phyloP scores from a whole-genome alignment of 1,284 basidiomycete genomes.

The Tilletia horrida region DNA sequence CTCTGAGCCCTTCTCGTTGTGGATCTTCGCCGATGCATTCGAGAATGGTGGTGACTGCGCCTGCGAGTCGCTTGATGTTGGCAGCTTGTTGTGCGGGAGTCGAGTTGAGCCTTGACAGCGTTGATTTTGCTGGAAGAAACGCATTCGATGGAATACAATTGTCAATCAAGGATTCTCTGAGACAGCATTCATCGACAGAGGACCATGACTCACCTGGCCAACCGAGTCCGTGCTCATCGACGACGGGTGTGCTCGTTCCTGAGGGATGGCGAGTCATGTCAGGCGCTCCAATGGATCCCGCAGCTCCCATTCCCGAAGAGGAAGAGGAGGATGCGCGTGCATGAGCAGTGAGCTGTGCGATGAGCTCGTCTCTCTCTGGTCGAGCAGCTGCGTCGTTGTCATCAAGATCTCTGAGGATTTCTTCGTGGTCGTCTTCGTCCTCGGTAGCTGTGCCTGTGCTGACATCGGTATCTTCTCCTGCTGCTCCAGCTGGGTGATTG shows the following conservation, averaged over 20 bases:
- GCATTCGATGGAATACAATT: background rate
- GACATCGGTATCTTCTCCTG: background rate
- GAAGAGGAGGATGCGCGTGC: conserved; percentile 11
- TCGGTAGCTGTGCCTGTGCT: background rate
- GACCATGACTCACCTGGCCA: conserved; percentile 43
- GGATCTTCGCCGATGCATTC: conserved; percentile 99
- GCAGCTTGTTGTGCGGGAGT: conserved; percentile 41
- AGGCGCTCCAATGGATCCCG: background rate
- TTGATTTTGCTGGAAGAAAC: conserved; percentile 36
- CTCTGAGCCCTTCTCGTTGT: conserved; percentile 80
- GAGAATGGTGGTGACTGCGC: conserved; percentile 84
- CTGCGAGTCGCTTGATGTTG: conserved; percentile 65
- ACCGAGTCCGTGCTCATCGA: conserved; percentile 50
- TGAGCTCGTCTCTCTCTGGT: conserved; percentile 11
- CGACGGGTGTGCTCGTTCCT: conserved; percentile 38
- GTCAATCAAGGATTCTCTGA: background rate
- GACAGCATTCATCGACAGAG: too few species aligned
- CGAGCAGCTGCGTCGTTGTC: background rate
- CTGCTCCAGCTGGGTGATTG: background rate
- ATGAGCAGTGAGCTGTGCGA: conserved; percentile 10
- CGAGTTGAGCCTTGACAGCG: conserved; percentile 43
- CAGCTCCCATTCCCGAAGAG: background rate
- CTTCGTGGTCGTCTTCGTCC: conserved; percentile 14
- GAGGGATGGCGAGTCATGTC: conserved; percentile 16
- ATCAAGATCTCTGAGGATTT: background rate